Conservation (phyloP, 805 yeast species). For the Candida railenensis region DNA sequence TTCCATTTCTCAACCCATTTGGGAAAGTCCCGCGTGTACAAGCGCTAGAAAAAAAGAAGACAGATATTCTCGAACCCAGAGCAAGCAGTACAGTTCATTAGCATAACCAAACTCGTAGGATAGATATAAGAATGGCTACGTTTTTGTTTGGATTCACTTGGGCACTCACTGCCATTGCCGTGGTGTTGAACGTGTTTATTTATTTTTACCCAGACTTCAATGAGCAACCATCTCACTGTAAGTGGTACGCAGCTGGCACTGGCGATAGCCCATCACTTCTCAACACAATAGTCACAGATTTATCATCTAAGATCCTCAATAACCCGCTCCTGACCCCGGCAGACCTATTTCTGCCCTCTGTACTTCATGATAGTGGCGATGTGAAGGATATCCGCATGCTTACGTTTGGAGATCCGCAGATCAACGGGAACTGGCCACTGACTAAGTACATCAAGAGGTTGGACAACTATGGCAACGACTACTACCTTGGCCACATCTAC, state of each 20-base stretch:
- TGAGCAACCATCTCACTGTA: conserved; percentile 46
- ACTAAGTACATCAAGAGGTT: conserved; percentile 72
- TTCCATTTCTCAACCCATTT: too few relatives aligned
- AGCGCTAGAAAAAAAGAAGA: too few relatives aligned
- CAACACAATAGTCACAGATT: neutral
- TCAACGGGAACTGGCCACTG: conserved; percentile 78
- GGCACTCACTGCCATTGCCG: conserved; percentile 37
- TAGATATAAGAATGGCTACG: neutral
- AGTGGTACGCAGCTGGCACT: conserved; percentile 45
- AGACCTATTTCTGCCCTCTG: conserved; percentile 1
- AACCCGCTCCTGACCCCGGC: neutral
- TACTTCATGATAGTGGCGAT: conserved; percentile 10
- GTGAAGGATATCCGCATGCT: conserved; percentile 60
- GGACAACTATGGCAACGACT: conserved; percentile 89
- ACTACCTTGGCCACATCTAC: conserved; percentile 83
- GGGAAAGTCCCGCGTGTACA: too few relatives aligned
- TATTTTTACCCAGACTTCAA: conserved; percentile 70
- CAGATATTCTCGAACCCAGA: too few relatives aligned
- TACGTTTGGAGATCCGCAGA: conserved; percentile 96
- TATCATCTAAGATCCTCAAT: neutral
- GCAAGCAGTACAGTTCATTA: too few relatives aligned
- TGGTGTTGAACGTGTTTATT: conserved; percentile 58
- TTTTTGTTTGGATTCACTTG: conserved; percentile 13
- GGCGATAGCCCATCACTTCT: neutral
- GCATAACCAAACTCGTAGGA: neutral